Evolutionary conservation across 2,329 filamentous ascomycete species (phyloP), one percentile per base, ranked within the genome.

Genomic region (Lasiodiplodia sp.): DNA sequence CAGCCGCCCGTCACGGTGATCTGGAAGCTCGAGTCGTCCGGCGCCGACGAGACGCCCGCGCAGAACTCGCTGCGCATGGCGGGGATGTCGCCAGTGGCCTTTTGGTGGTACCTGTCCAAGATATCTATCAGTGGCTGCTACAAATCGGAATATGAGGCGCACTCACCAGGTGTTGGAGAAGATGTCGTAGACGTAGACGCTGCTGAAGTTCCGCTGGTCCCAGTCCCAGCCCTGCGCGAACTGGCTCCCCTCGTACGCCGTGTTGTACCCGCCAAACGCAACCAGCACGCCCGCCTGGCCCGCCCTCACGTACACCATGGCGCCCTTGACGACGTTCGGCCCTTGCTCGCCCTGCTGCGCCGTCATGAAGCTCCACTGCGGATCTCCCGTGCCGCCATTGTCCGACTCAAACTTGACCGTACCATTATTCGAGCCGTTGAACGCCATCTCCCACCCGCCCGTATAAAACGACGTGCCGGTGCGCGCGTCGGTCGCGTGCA

Each of bases 1-100:
- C 68, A 69, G n/a, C 68, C 68, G 18, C 52, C 68, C 21, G 58
- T 23, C 10, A 69, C 67, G 28, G 68, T 67, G 40, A 69, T 67
- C 34, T 69, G 68, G 25, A 69, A 66, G 38, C 57, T 64, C 7
- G 68, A 69, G 25, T 66, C 47, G 25, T 69, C 68, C 18, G 63
- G 52, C 3, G 68, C 63, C 3, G 62, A 25, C 25, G 52, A 60
- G 18, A 69, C 64, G 12, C 57, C 64, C 7, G 63, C 68, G 23
- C 68, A 69, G 34, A 69, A 69, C 18, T 66, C 62, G 25, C 28
- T 44, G 21, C 68, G 63, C 16, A 18, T 21, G 7, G 34, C 25
- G 3, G 63, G 68, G 18, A 69, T 56, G 16, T 66, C 64, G 28
- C 68, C 68, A 1, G 16, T 62, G n/a, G 68, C 68, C 4, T 25